phyloP scores from a whole-genome alignment of 768 basidiomycete species.

The Leucocoprinus sp. region DNA sequence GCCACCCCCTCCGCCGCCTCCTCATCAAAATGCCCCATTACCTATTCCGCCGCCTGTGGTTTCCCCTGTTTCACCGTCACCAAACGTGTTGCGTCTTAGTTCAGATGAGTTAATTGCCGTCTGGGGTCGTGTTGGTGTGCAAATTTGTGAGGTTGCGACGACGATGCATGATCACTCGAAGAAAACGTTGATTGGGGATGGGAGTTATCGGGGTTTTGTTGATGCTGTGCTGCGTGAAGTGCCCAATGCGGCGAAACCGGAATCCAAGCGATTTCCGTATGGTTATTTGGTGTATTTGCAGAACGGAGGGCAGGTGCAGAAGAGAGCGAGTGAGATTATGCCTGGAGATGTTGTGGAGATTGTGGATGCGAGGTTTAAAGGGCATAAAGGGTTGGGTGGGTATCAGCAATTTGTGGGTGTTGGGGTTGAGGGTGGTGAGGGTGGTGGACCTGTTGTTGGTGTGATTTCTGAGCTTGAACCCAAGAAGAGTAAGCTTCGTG shows the following conservation, averaged over 20 bases:
- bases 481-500: slow-evolving; percentile 81
- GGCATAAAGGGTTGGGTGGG: slow-evolving; percentile 75
- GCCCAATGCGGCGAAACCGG: slow-evolving; percentile 41
- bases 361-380: slow-evolving; percentile 59
- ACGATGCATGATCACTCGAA: slow-evolving; percentile 68
- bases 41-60: slow-evolving; percentile 8
- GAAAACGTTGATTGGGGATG: slow-evolving; percentile 73
- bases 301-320: slow-evolving; percentile 55
- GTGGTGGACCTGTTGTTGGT: slow-evolving; percentile 53
- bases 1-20: slow-evolving; percentile 10
- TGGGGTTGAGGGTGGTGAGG: slow-evolving; percentile 40
- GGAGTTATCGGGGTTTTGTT: slow-evolving; percentile 76
- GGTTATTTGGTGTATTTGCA: slow-evolving; percentile 77
- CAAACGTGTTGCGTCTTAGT: slow-evolving; percentile 31
- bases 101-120: slow-evolving; percentile 62
- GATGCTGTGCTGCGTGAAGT: slow-evolving; percentile 56
- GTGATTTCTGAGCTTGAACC: slow-evolving; percentile 76
- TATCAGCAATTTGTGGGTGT: slow-evolving; percentile 64
- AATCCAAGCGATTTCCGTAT: slow-evolving; percentile 29
- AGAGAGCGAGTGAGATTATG: slow-evolving; percentile 70
- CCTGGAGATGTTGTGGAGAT: slow-evolving; percentile 80
- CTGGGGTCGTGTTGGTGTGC: slow-evolving; percentile 69
- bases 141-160: slow-evolving; percentile 63
- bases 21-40: slow-evolving; percentile 6
- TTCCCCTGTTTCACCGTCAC: slow-evolving; percentile 5